Percentiles rank a stretch among this genome's conserved stretches.
Conservation (phyloP, 345 rosid species). For the Heritiera fomes region DNA sequence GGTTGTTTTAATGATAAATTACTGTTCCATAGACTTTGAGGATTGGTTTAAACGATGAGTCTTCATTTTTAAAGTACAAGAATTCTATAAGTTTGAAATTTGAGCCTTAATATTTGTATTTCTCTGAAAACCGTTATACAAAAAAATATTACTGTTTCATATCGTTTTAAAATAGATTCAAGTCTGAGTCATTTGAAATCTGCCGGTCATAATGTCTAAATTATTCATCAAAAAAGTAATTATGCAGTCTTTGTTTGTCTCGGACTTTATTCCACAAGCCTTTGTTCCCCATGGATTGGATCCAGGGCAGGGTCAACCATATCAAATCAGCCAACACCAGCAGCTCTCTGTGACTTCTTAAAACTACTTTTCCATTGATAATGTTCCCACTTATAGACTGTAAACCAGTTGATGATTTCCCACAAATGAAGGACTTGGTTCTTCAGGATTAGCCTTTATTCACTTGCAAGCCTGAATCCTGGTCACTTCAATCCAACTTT, state of each 20-base stretch:
- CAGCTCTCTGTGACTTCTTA: background rate
- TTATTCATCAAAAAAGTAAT: background rate
- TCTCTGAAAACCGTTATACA: too few species aligned
- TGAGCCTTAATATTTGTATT: too few species aligned
- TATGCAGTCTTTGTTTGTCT: background rate
- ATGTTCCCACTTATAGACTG: background rate
- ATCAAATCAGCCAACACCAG: background rate
- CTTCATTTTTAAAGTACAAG: too few species aligned
- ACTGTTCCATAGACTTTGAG: too few species aligned
- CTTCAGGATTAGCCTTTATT: background rate
- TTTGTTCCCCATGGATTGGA: background rate
- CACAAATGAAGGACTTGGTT: background rate
- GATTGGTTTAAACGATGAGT: too few species aligned
- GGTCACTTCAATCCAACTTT: background rate
- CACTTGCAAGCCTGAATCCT: background rate
- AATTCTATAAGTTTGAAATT: too few species aligned
- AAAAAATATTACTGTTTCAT: background rate
- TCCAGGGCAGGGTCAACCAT: background rate
- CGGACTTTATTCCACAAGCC: background rate
- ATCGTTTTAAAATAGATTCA: background rate
- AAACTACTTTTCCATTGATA: constrained; percentile 20
- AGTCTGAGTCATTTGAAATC: background rate
- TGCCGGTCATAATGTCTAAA: background rate
- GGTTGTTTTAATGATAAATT: background rate
- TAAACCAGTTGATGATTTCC: background rate